Conservation (phyloP, 257 asterid genomes). For the Voacanga thouarsii region DNA sequence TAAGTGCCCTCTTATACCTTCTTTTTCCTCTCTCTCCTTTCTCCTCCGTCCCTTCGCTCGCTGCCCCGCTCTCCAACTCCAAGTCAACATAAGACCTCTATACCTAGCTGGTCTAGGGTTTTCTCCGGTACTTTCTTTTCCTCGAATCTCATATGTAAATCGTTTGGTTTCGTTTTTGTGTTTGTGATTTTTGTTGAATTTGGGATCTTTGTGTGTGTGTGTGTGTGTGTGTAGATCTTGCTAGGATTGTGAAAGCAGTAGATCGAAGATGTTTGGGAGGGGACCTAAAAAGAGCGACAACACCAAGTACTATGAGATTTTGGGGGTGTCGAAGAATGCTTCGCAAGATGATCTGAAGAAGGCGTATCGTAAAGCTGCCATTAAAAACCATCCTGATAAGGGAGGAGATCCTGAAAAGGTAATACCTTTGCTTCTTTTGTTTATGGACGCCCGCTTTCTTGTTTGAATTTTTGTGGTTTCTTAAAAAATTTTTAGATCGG, state of each 20-base stretch:
- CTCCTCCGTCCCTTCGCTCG: slow-evolving; percentile 10
- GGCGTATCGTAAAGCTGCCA: slow-evolving; percentile 73
- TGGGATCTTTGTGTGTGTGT: neutral
- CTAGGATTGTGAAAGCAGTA: slow-evolving; percentile 13
- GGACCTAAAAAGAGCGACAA: slow-evolving; percentile 69
- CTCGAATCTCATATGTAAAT: neutral
- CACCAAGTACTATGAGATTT: slow-evolving; percentile 68
- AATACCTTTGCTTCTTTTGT: neutral
- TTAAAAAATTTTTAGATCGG: neutral
- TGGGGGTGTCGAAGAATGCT: slow-evolving; percentile 65
- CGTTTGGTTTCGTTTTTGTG: neutral
- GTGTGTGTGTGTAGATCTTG: neutral
- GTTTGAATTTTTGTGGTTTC: neutral
- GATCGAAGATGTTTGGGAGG: slow-evolving; percentile 59
- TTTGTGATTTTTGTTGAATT: neutral
- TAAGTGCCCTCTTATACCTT: slow-evolving; percentile 23
- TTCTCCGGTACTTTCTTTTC: neutral
- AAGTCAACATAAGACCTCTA: slow-evolving; percentile 7
- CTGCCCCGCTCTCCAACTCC: slow-evolving; percentile 17
- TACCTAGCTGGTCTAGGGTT: slow-evolving; percentile 1
- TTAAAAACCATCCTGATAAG: slow-evolving; percentile 75
- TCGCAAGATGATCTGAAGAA: slow-evolving; percentile 71
- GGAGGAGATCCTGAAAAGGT: slow-evolving; percentile 90
- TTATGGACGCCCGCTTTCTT: neutral
- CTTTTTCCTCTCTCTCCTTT: slow-evolving; percentile 25